Base-by-base conservation (phyloP, 768 basidiomycete genomes). In the Hypholoma fasciculare region DNA sequence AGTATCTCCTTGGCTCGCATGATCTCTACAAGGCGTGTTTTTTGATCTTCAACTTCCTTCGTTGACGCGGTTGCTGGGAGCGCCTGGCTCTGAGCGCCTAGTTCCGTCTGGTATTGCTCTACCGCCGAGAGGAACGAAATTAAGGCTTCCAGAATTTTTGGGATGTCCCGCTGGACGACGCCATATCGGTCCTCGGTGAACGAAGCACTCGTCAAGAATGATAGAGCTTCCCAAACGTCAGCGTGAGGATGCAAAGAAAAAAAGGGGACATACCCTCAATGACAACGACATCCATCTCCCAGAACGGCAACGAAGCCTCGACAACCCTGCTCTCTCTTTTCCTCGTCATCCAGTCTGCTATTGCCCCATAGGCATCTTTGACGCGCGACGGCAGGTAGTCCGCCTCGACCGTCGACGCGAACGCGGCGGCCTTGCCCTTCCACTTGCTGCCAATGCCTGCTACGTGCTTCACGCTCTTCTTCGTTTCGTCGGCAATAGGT, bases 81-180 rank as follows among this genome's bases (percentile, higher is more conserved):
- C 1, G 78, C 73, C 4, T 76, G 73, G 3, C 73, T 70, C 60
- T 76, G 62, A 3, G 75, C 71, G 54, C 71, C 72, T 27, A 92
- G 69, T 63, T 88, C 84, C 1, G 63, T 67, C 55, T 85, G 82
- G 57, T 87, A 87, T 30, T 80, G 79, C 62, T 94, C 92, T 17
- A 93, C 70, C 1, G 84, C 88, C 1, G 71, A 67, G 17, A 92
- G 77, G 74, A 88, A 89, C 0, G 81, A 80, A 12, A 89, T 68
- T 61, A 94, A 74, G 0, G 89, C 88, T 69, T 96, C 93, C 2
- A 96, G 69, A 27, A 93, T 85, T 58, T 84, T 86, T 0, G 92
- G 89, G 17, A 93, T 90, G 67, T 95, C 94, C 11, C 89, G 79
- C 68, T 95, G 94, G 12, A 94, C 90, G 36, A 87, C 82, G 19